Base-by-base conservation (phyloP, 257 asterid species). In the Plantago major region DNA sequence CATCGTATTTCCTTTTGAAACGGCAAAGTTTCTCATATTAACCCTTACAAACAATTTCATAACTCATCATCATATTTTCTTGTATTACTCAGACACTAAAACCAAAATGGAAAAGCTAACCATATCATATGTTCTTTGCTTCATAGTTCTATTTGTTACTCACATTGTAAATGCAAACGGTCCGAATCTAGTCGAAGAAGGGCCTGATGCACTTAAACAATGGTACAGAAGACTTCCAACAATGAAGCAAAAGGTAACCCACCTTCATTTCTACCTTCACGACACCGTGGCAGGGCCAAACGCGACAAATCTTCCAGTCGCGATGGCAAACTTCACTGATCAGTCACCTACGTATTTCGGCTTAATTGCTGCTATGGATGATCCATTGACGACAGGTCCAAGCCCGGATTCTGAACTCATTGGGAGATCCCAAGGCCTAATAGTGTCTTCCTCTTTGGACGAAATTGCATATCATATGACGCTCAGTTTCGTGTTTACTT, bases 391-490 rank as follows among this genome's bases (percentile, higher is more conserved):
- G 6, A 15, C 0, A 2, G 79, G 69, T 4, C 76, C 87, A 9
- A 70, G 66, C 51, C 71, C 54, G 0, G 54, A 58, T 42, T 81
- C 87, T 0, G 62, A 15, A 56, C 49, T 62, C 33, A 63, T 81
- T 46, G 90, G 90, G 37, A 76, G 87, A 43, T 79, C 79, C 15
- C 83, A 76, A 56, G 90, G 90, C 44, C 42, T 82, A 9, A 58
- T 68, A 13, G 76, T 61, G 38, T 55, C 67, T 0, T 17, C 87
- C 10, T 71, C 80, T 0, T 53, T 76, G 49, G 40, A 42, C 0
- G 74, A 67, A n/a, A 14, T 71, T 3, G 66, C 65, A 13, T 58
- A 54, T 18, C 72, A 74, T 6, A 76, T 78, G 83, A 68, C 74
- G 30, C 52, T 76, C 9, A 68, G 69, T 28, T 38, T 74, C 26